Evolutionary conservation across 2,329 filamentous ascomycete species (phyloP).

Genomic region (Aspergillus viridinutans): DNA sequence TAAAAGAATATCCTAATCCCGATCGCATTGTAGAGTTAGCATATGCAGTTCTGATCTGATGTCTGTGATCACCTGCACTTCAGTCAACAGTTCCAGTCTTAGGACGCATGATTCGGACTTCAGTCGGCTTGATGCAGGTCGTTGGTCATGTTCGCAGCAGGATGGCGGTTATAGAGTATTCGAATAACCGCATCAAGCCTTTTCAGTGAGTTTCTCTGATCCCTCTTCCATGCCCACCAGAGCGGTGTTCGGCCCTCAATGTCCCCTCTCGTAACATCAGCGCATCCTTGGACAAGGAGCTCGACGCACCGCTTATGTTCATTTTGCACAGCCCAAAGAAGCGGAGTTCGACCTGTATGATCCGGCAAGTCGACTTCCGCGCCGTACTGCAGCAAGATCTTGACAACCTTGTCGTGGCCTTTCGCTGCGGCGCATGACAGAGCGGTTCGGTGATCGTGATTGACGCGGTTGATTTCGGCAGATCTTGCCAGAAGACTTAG

Average conservation of each 20-base stretch:
- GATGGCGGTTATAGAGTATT: neutral
- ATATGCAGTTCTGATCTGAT: neutral
- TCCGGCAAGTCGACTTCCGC: neutral
- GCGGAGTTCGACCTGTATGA: neutral
- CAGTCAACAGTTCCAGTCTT: neutral
- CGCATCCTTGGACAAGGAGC: neutral
- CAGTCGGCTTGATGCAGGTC: too few relatives aligned
- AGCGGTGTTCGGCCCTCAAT: neutral
- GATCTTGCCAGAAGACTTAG: too few relatives aligned
- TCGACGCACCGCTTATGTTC: neutral
- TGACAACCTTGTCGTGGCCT: too few relatives aligned
- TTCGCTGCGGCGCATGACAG: too few relatives aligned
- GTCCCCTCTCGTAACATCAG: neutral
- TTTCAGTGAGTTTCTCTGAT: too few relatives aligned
- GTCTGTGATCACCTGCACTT: neutral
- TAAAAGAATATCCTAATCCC: neutral
- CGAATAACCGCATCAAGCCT: neutral
- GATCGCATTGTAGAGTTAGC: neutral
- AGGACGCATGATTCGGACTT: neutral
- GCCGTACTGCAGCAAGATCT: too few relatives aligned
- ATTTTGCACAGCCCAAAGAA: neutral
- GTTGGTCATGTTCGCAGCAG: too few relatives aligned
- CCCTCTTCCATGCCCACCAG: neutral
- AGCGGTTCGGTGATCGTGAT: too few relatives aligned
- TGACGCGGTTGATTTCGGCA: too few relatives aligned